Evolutionary conservation across 768 basidiomycete species (phyloP), one percentile per base, ranked within the genome.

Genomic region (Termitomyces sp.): DNA sequence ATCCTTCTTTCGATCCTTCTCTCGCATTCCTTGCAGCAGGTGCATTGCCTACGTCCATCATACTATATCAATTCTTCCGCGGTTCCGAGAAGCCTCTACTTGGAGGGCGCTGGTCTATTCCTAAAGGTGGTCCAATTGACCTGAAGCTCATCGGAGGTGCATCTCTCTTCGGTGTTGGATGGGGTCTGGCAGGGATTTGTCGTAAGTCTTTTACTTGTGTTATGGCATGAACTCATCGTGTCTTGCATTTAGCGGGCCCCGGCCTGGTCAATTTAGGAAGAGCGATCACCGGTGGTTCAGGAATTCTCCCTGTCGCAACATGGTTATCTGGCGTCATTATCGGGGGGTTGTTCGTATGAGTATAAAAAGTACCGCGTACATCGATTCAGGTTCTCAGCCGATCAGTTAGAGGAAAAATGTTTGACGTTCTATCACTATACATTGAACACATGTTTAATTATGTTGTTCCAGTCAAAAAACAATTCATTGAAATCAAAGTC

Each of bases 211-310:
- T 59, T n/a, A 12, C 53, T 20, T 48, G 8, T 62, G 34, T 6
- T 18, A 6, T 42, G 58, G 16, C 45, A 62, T 64, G 49, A 52
- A 54, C 24, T 62, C 18, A 44, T 39, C 47, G 46, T 55, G 12
- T 48, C n/a, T 54, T 53, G 24, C 16, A 30, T 42, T 5, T 59
- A 87, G 85, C 84, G 59, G 86, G 85, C 18, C 84, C 86, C 9
- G 83, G 73, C n/a, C 70, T 87, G 18, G 78, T 87, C 34, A 87
- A 86, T 65, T 65, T 87, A 30, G 86, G 86, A 30, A 74, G 78
- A 48, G 77, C 79, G 12, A 58, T 85, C 30, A 67, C 70, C 37
- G 68, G 71, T 36, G 72, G 76, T 45, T 62, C 66, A 6, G 72
- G 70, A 27, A 57, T 80, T 11, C 46, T 63, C 13, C 70, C 72